Evolutionary conservation across 257 asterid genomes (phyloP).

Genomic region (Euphrasia confusa): DNA sequence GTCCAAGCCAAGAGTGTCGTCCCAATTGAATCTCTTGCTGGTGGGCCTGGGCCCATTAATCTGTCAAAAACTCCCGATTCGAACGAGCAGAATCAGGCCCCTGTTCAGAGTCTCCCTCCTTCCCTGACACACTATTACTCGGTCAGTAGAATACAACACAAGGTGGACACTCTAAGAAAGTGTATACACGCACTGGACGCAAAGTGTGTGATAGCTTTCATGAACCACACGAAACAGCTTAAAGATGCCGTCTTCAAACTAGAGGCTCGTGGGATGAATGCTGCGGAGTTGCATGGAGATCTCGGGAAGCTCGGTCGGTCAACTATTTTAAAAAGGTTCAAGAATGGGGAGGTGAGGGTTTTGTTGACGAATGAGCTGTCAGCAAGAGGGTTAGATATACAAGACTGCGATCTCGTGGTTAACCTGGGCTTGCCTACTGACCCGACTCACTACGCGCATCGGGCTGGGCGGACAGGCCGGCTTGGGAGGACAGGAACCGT

Average conservation of each 20-base stretch:
- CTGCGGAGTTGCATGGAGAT: constrained; percentile 92
- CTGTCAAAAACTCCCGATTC: constrained; percentile 27
- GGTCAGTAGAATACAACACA: constrained; percentile 78
- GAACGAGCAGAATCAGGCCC: constrained; percentile 36
- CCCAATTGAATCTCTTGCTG: constrained; percentile 52
- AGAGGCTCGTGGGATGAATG: constrained; percentile 89
- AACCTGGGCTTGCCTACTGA: constrained; percentile 90
- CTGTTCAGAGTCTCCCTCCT: constrained; percentile 81
- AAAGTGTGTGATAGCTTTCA: constrained; percentile 75
- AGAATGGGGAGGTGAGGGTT: constrained; percentile 73
- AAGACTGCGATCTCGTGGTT: constrained; percentile 96
- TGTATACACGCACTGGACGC: constrained; percentile 86
- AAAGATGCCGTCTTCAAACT: constrained; percentile 82
- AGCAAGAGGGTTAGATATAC: constrained; percentile 91
- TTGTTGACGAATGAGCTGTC: constrained; percentile 88
- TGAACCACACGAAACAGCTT: constrained; percentile 84
- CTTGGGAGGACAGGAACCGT: constrained; percentile 84
- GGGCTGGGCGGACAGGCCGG: constrained; percentile 96
- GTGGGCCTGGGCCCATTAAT: constrained; percentile 18
- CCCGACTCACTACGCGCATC: constrained; percentile 81
- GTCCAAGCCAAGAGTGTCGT: constrained; percentile 67
- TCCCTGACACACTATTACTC: constrained; percentile 69
- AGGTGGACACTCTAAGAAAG: constrained; percentile 77
- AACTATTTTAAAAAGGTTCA: constrained; percentile 69
- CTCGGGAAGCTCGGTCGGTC: constrained; percentile 74